Conservation (phyloP, 2,329 filamentous ascomycete genomes). For the Daldinia sp. region DNA sequence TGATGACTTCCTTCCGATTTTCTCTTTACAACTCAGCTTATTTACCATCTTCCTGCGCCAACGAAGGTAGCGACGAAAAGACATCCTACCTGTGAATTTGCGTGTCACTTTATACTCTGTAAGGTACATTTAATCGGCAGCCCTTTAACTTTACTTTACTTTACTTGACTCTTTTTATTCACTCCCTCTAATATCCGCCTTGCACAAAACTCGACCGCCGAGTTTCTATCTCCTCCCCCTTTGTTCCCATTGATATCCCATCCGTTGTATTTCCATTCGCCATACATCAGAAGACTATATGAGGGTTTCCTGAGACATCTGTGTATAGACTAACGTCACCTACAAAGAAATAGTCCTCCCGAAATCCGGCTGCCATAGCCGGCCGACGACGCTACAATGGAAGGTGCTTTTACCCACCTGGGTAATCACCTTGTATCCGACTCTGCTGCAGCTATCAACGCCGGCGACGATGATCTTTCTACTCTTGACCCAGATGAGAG, state of each 20-base stretch:
- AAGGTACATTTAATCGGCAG: conserved; percentile 15
- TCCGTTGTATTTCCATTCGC: not conserved
- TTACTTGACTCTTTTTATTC: conserved; percentile 8
- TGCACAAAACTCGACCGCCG: conserved; percentile 4
- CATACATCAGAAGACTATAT: not conserved
- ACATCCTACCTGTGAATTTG: conserved; percentile 9
- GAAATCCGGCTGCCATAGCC: conserved; percentile 43
- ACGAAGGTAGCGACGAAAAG: conserved; percentile 27
- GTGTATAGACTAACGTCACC: conserved; percentile 18
- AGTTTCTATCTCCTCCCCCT: not conserved
- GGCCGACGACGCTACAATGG: conserved; percentile 67
- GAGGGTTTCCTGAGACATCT: not conserved
- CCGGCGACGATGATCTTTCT: conserved; percentile 80
- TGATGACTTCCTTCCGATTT: conserved; percentile 37
- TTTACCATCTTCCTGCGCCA: conserved; percentile 24
- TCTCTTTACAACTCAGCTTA: conserved; percentile 20
- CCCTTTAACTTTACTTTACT: conserved; percentile 3
- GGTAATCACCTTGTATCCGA: conserved; percentile 89
- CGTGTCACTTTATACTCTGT: conserved; percentile 8
- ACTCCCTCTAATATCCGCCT: conserved; percentile 8
- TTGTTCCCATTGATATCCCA: not conserved
- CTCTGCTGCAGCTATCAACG: conserved; percentile 88
- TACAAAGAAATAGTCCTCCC: conserved; percentile 30
- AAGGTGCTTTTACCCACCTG: conserved; percentile 88
- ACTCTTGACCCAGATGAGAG: conserved; percentile 82